These are phyloP conservation scores for Cyberlindnera mrakii DNA, from an alignment of 805 yeast species.

Conservation along the genomic window DNA sequence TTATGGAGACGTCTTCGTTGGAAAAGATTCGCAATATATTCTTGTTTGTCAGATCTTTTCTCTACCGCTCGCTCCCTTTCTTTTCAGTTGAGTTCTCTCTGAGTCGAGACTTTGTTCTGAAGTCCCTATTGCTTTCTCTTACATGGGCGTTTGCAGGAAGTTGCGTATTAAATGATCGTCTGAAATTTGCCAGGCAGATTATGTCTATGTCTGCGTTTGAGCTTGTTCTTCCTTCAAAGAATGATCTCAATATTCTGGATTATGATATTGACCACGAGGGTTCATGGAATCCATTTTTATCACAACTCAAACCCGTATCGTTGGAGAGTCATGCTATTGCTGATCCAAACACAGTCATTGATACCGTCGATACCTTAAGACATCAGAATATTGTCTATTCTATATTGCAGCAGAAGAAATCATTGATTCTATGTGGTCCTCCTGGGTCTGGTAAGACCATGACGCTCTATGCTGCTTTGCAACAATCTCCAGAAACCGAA, in stretches of 20 bases:
- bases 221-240: conserved; percentile 10
- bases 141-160: conserved; percentile 70
- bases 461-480: conserved; percentile 68
- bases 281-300: conserved; percentile 43
- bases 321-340: conserved; percentile 34
- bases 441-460: conserved; percentile 97
- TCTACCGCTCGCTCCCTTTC: not conserved
- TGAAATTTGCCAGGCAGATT: conserved; percentile 29
- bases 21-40: not conserved
- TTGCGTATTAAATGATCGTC: conserved; percentile 32
- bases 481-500: conserved; percentile 50
- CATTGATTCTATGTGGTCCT: conserved; percentile 84
- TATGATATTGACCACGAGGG: conserved; percentile 40
- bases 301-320: conserved; percentile 45
- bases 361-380: conserved; percentile 71
- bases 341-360: conserved; percentile 60
- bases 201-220: conserved; percentile 15
- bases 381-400: conserved; percentile 58
- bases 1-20: conserved; percentile 5
- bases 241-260: conserved; percentile 22
- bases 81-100: too few relatives aligned
- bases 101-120: conserved; percentile 7
- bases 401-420: conserved; percentile 46
- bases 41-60: not conserved
- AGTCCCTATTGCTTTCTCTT: conserved; percentile 28